These are phyloP conservation scores for Linum trigynum DNA, from an alignment of 345 rosid species.

Conservation along the genomic window DNA sequence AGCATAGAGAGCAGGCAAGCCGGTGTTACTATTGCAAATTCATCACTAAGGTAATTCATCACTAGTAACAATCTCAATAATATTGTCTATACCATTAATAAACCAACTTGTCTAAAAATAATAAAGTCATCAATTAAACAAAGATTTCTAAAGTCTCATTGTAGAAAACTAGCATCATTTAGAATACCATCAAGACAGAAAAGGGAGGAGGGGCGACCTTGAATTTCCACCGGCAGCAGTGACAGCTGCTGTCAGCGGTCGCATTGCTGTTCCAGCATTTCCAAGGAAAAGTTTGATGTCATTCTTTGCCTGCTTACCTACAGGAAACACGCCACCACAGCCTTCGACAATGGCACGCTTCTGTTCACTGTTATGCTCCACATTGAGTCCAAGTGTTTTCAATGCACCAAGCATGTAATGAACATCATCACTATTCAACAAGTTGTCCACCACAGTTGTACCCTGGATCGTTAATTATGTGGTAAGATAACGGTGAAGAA, in stretches of 20 bases:
- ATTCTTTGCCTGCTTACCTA: slow-evolving; percentile 37
- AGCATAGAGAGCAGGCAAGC: slow-evolving; percentile 1
- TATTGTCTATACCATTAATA: neutral
- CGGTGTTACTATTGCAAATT: neutral
- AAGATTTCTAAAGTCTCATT: neutral
- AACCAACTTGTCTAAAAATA: neutral
- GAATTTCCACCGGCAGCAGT: slow-evolving; percentile 89
- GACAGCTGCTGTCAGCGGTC: slow-evolving; percentile 88
- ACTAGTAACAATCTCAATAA: neutral
- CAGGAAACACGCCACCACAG: slow-evolving; percentile 71
- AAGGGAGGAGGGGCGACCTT: slow-evolving; percentile 30
- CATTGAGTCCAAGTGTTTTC: slow-evolving; percentile 55
- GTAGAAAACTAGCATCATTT: neutral
- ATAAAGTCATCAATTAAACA: neutral
- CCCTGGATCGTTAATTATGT: slow-evolving; percentile 38
- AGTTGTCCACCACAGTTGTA: slow-evolving; percentile 76
- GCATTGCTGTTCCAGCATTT: slow-evolving; percentile 96
- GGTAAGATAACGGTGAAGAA: neutral
- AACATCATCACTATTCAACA: slow-evolving; percentile 82
- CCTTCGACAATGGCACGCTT: slow-evolving; percentile 75
- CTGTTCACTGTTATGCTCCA: slow-evolving; percentile 43
- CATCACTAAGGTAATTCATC: neutral
- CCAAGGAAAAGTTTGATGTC: slow-evolving; percentile 87
- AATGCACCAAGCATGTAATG: slow-evolving; percentile 87
- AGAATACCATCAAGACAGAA: neutral